phyloP scores from a whole-genome alignment of 495 filamentous ascomycete species.

The Penicillium canescens region DNA sequence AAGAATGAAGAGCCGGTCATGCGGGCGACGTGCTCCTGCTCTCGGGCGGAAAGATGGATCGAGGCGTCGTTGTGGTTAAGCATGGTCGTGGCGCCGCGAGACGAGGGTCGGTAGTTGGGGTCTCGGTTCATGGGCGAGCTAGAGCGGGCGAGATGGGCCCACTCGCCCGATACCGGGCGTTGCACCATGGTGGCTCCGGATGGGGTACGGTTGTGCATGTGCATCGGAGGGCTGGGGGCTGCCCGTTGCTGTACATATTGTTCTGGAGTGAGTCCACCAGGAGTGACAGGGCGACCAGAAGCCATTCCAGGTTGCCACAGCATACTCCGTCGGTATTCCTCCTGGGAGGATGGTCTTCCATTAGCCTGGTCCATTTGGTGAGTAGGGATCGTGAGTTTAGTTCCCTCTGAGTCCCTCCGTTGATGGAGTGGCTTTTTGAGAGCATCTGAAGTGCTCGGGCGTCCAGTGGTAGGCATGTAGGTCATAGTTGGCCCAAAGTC shows the following conservation, averaged over 20 bases:
- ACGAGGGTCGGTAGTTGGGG: constrained; percentile 49
- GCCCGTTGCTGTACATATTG: constrained; percentile 88
- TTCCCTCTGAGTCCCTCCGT: constrained; percentile 42
- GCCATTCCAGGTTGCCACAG: constrained; percentile 79
- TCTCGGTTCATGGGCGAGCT: constrained; percentile 39
- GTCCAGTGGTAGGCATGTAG: constrained; percentile 56
- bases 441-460: constrained; percentile 39
- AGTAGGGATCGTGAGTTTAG: constrained; percentile 25
- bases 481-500: constrained; percentile 84
- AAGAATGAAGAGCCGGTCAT: constrained; percentile 82
- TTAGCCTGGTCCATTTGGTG: constrained; percentile 32
- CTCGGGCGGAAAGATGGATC: constrained; percentile 81
- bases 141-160: constrained; percentile 51
- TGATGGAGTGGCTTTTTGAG: constrained; percentile 38
- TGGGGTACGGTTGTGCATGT: constrained; percentile 59
- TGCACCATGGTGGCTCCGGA: constrained; percentile 48
- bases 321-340: constrained; percentile 60
- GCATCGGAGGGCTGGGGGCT: constrained; percentile 51
- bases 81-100: constrained; percentile 46
- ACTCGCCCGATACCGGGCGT: constrained; percentile 56
- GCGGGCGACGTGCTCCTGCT: constrained; percentile 91
- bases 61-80: constrained; percentile 54
- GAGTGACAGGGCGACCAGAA: constrained; percentile 42
- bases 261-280: constrained; percentile 59
- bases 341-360: constrained; percentile 41